Evolutionary conservation across 352 stramenopile genomes (phyloP).

Genomic region (Globisporangium solare): DNA sequence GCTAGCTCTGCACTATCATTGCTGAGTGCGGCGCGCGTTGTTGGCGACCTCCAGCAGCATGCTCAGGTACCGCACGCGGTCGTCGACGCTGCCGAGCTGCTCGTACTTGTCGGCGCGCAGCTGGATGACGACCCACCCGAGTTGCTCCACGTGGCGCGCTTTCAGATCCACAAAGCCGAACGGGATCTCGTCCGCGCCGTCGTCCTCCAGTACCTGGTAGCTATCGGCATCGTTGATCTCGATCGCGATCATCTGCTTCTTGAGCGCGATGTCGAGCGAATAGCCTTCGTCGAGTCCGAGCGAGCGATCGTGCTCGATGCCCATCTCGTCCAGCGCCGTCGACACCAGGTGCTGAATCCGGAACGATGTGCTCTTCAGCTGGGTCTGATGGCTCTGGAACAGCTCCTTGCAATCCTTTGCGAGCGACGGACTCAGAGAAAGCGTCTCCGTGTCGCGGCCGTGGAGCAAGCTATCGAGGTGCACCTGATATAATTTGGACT

Average conservation of each 20-base stretch:
- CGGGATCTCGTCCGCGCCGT: slow-evolving; percentile 33
- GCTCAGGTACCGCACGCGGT: slow-evolving; percentile 53
- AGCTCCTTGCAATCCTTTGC: slow-evolving; percentile 33
- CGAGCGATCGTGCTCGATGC: slow-evolving; percentile 29
- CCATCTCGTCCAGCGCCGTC: slow-evolving; percentile 52
- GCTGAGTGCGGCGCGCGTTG: slow-evolving; percentile 15
- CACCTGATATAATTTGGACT: slow-evolving; percentile 57
- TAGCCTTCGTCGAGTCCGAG: slow-evolving; percentile 39
- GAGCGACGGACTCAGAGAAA: slow-evolving; percentile 24
- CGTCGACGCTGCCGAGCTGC: slow-evolving; percentile 38
- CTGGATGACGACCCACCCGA: slow-evolving; percentile 71
- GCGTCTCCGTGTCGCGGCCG: slow-evolving; percentile 20
- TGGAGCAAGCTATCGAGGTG: slow-evolving; percentile 53
- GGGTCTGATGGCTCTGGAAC: slow-evolving; percentile 45
- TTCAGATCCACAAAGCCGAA: slow-evolving; percentile 63
- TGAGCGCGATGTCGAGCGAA: slow-evolving; percentile 44
- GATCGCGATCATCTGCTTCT: slow-evolving; percentile 52
- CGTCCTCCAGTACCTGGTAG: slow-evolving; percentile 36
- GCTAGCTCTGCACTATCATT: not conserved
- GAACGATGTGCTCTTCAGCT: slow-evolving; percentile 54
- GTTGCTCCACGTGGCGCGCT: slow-evolving; percentile 48
- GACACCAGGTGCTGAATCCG: slow-evolving; percentile 50
- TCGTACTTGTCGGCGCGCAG: slow-evolving; percentile 50
- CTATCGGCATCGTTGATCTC: slow-evolving; percentile 54
- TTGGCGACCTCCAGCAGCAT: slow-evolving; percentile 69